Percentiles rank a stretch among this genome's conserved stretches.
phyloP scores from a whole-genome alignment of 495 filamentous ascomycete species.

The Penicillium tannophilum region DNA sequence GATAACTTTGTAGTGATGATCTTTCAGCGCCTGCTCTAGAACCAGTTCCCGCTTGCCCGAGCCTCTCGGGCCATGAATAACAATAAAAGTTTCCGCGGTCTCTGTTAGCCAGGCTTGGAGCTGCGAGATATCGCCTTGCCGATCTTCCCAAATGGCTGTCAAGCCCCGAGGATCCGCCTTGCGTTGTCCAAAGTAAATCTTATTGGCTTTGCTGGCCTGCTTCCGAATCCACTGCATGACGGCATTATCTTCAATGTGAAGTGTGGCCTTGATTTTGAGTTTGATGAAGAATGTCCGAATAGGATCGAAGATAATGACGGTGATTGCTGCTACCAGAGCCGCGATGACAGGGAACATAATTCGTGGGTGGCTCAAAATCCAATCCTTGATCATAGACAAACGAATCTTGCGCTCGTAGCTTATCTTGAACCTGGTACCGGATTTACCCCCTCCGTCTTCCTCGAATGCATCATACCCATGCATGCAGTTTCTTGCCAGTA shows the following conservation, averaged over 20 bases:
- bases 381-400: slow-evolving; percentile 77
- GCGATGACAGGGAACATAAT: slow-evolving; percentile 83
- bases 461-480: slow-evolving; percentile 77
- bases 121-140: slow-evolving; percentile 75
- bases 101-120: slow-evolving; percentile 87
- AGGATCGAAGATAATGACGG: slow-evolving; percentile 91
- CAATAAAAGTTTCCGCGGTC: slow-evolving; percentile 87
- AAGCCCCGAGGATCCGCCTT: slow-evolving; percentile 68
- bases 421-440: slow-evolving; percentile 73
- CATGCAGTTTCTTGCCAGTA: slow-evolving; percentile 90
- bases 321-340: slow-evolving; percentile 78
- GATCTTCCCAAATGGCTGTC: slow-evolving; percentile 84
- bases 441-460: slow-evolving; percentile 67
- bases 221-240: slow-evolving; percentile 79
- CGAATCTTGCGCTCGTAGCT: slow-evolving; percentile 80
- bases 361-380: slow-evolving; percentile 85
- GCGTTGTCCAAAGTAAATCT: slow-evolving; percentile 59
- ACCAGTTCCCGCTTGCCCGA: slow-evolving; percentile 90
- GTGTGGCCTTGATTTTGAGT: slow-evolving; percentile 75
- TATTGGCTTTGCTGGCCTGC: slow-evolving; percentile 68
- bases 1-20: slow-evolving; percentile 75
- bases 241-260: slow-evolving; percentile 69
- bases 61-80: slow-evolving; percentile 88
- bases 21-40: slow-evolving; percentile 77
- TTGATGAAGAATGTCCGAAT: slow-evolving; percentile 90